A percentile compares a stretch with the other conserved stretches of the same genome.
Conservation (phyloP, 1,284 basidiomycete genomes). For the Rhodotorula sp. region DNA sequence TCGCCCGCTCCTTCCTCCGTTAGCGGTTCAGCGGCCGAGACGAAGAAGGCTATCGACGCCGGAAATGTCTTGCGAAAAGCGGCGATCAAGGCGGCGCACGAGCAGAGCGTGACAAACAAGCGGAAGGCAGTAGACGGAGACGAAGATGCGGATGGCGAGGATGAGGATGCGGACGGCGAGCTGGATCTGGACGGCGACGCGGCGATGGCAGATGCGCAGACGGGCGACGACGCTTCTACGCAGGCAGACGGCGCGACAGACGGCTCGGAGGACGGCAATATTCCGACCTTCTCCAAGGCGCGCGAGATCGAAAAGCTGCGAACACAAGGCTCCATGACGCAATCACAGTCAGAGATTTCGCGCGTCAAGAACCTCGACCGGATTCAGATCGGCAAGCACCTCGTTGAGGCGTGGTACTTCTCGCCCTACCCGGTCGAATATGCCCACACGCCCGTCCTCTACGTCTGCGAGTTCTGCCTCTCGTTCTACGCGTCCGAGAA, state of each 20-base stretch:
- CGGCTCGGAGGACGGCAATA: conserved; percentile 46
- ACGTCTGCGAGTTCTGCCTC: conserved; percentile 98
- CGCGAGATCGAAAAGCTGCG: conserved; percentile 98
- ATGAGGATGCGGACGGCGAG: conserved; percentile 46
- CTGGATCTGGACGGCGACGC: conserved; percentile 51
- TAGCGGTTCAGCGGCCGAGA: conserved; percentile 44
- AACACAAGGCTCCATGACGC: conserved; percentile 97
- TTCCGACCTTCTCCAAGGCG: conserved; percentile 72
- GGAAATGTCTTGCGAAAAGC: conserved; percentile 45
- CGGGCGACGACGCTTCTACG: conserved; percentile 42
- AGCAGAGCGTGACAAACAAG: conserved; percentile 32
- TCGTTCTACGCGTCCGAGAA: conserved; percentile 81
- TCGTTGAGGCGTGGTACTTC: conserved; percentile 99
- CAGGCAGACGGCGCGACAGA: conserved; percentile 6
- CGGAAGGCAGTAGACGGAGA: conserved; percentile 30
- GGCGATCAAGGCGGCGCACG: conserved; percentile 40
- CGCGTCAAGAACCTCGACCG: conserved; percentile 98
- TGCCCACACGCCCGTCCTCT: conserved; percentile 88
- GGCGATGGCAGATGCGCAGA: conserved; percentile 51
- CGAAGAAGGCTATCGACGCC: conserved; percentile 71
- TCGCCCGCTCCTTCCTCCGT: conserved; percentile 27
- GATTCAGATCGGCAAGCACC: conserved; percentile 91
- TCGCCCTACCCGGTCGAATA: conserved; percentile 98
- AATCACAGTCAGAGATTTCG: conserved; percentile 93
- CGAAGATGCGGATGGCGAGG: conserved; percentile 37